Conservation (phyloP, 768 basidiomycete species). For the Naematelia aurantialba region DNA sequence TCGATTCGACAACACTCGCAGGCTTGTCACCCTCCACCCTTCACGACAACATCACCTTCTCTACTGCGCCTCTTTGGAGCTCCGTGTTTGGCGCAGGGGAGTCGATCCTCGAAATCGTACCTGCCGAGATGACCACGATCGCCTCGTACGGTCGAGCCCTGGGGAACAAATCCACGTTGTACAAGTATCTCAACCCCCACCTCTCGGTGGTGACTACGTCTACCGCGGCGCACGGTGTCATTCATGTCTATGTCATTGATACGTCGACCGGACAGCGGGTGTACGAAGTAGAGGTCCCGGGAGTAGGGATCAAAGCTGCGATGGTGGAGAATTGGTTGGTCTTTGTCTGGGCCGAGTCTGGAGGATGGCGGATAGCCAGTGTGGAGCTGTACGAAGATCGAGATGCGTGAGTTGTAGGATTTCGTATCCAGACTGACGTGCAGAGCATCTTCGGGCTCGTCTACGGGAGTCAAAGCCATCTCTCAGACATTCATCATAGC, state of each 20-base stretch:
- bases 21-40: slow-evolving; percentile 20
- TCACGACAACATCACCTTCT: slow-evolving; percentile 44
- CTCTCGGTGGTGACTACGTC: slow-evolving; percentile 65
- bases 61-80: slow-evolving; percentile 67
- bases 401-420: slow-evolving; percentile 59
- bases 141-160: slow-evolving; percentile 80
- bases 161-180: slow-evolving; percentile 80
- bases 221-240: slow-evolving; percentile 48
- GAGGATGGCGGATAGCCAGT: slow-evolving; percentile 69
- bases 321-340: slow-evolving; percentile 91
- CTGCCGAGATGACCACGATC: slow-evolving; percentile 54
- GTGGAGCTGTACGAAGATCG: slow-evolving; percentile 89
- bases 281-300: slow-evolving; percentile 59
- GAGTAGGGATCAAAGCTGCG: slow-evolving; percentile 57
- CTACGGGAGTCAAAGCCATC: slow-evolving; percentile 58
- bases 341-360: slow-evolving; percentile 72
- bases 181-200: slow-evolving; percentile 90
- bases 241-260: slow-evolving; percentile 76
- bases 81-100: slow-evolving; percentile 60
- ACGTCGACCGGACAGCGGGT: slow-evolving; percentile 69
- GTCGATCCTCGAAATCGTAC: slow-evolving; percentile 58
- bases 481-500: slow-evolving; percentile 71
- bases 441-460: slow-evolving; percentile 60
- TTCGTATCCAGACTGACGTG: slow-evolving; percentile 3
- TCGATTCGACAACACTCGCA: slow-evolving; percentile 14